Percentiles rank a stretch among this genome's conserved stretches.
phyloP scores from a whole-genome alignment of 73 alveolate species.

The Paramecium octaurelia region DNA sequence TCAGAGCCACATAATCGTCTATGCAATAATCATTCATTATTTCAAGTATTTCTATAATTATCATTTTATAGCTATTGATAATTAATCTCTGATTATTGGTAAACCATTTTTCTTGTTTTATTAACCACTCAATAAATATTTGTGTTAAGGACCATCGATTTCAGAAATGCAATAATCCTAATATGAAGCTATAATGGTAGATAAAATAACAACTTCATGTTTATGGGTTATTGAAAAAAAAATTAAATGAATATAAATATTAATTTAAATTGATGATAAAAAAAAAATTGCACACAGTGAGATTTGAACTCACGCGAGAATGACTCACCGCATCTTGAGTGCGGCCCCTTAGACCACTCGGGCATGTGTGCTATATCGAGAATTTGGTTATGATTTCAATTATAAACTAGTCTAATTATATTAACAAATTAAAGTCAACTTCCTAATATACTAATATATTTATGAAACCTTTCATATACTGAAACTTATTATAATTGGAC shows the following conservation, averaged over 20 bases:
- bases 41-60: not conserved
- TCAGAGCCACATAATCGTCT: not conserved
- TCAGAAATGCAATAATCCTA: not conserved
- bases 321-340: slow-evolving; percentile 61
- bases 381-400: not conserved
- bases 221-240: not conserved
- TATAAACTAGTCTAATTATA: not conserved
- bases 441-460: too few relatives aligned
- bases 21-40: not conserved
- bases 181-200: not conserved
- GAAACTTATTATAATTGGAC: too few relatives aligned
- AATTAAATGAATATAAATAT: not conserved
- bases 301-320: slow-evolving; percentile 61
- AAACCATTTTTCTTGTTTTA: not conserved
- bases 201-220: not conserved
- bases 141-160: not conserved
- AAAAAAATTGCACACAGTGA: slow-evolving; percentile 38
- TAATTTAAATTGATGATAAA: not conserved
- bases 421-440: too few relatives aligned
- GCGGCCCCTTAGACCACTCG: slow-evolving; percentile 64
- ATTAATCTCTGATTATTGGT: not conserved
- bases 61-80: not conserved
- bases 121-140: not conserved
- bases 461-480: too few relatives aligned
- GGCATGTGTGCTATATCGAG: slow-evolving; percentile 51